Evolutionary conservation across 805 yeast genomes (phyloP), one percentile per base, ranked within the genome.

Genomic region (Pichia scutulata): DNA sequence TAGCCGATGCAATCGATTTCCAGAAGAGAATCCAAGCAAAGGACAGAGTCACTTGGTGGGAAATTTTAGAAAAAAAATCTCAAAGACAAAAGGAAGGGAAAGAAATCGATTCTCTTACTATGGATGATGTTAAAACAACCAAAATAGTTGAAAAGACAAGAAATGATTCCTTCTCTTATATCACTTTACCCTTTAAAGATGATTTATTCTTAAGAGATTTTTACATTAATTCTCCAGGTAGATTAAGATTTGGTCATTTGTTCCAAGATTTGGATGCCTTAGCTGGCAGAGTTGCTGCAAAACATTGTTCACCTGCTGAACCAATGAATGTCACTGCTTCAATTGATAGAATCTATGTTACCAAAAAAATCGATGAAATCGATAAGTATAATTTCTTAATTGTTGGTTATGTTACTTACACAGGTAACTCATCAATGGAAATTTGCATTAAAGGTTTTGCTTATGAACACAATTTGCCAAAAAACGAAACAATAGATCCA

Each of bases 321-420:
- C 97, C 98, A 12, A 89, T 89, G 67, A 86, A 90, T 64, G 98
- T 90, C 41, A 90, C 98, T 10, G 97, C 97, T 1, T 82, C 93
- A 25, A 97, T 90, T 25, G 97, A 92, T 69, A 73, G 97, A 56
- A 88, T 90, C 57, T 86, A 86, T 64, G 82, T 90, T 80, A 80
- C 89, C 52, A 86, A 85, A 66, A 82, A 89, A 58, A 78, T 89
- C 40, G 96, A 89, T 60, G 88, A 84, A 59, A 80, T 89, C 54
- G 73, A 75, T 50, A 78, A 81, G 55, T 84, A 77, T 68, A 88
- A 89, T 67, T 82, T 92, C 59, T 76, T 89, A 26, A 70, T 90
- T 53, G 89, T 93, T 28, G 98, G 98, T n/a, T 75, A 82, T 47
- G 97, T 89, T 41, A 83, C 95, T 9, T 90, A 95, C 88, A 90